Percentiles rank a stretch among this genome's conserved stretches.
Evolutionary conservation across 352 stramenopile genomes (phyloP).

Genomic region (Blastocystis hominis): DNA sequence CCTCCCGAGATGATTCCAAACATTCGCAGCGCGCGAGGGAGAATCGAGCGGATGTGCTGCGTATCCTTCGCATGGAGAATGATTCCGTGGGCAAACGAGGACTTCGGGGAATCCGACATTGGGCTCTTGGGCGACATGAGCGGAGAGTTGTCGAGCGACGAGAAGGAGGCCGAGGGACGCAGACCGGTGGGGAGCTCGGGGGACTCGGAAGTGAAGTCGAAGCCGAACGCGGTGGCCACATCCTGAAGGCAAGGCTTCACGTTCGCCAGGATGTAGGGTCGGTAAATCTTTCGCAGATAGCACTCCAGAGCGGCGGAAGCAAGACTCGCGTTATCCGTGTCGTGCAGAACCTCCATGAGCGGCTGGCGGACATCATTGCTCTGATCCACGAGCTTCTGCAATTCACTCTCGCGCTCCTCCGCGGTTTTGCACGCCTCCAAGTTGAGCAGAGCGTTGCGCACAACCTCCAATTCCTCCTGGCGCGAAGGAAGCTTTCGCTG

Average conservation of each 20-base stretch:
- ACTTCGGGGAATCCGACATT: background rate
- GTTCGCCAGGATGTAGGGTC: slow-evolving; percentile 69
- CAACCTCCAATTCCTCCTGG: slow-evolving; percentile 70
- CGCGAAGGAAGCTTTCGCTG: slow-evolving; percentile 89
- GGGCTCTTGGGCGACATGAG: background rate
- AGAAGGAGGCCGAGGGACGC: background rate
- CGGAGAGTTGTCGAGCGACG: background rate
- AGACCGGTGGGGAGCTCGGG: slow-evolving; percentile 33
- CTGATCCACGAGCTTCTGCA: slow-evolving; percentile 24
- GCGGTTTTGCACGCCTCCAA: background rate
- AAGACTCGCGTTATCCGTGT: slow-evolving; percentile 62
- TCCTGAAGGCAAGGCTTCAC: slow-evolving; percentile 58
- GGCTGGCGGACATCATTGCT: slow-evolving; percentile 28
- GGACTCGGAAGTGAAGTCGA: slow-evolving; percentile 30
- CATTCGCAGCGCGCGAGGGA: background rate
- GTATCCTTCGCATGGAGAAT: background rate
- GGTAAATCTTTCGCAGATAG: slow-evolving; percentile 72
- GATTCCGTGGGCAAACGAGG: background rate
- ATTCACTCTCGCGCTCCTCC: background rate
- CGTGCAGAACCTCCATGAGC: slow-evolving; percentile 60
- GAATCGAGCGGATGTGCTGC: background rate
- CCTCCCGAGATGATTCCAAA: background rate
- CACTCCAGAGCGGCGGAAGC: slow-evolving; percentile 70
- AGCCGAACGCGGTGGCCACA: slow-evolving; percentile 28
- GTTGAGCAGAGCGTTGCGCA: slow-evolving; percentile 61